Percentiles rank a stretch among this genome's conserved stretches.
Conservation (phyloP, 2,329 filamentous ascomycete genomes). For the Aspergillus fumigatiaffinis region DNA sequence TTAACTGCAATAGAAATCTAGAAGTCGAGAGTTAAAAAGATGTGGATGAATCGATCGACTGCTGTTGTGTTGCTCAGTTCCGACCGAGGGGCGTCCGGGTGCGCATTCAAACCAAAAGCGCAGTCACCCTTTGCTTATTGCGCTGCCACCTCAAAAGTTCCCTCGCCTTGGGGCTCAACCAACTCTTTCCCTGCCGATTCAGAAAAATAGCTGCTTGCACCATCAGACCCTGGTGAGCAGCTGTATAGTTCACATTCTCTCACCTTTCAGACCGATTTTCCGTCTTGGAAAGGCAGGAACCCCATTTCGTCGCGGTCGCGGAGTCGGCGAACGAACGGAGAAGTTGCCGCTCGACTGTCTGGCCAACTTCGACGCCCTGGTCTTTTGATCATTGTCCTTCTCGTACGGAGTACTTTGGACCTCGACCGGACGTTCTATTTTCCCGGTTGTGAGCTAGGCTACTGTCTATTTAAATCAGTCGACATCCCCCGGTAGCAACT, state of each 20-base stretch:
- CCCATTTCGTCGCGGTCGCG: slow-evolving; percentile 12
- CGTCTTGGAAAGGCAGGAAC: neutral
- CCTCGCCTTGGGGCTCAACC: neutral
- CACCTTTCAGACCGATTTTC: neutral
- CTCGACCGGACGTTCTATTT: neutral
- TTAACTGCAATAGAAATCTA: too few relatives aligned
- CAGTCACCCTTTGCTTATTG: slow-evolving; percentile 4
- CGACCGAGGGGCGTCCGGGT: slow-evolving; percentile 5
- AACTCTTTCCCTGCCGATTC: neutral
- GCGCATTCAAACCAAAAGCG: slow-evolving; percentile 8
- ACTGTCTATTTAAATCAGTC: neutral
- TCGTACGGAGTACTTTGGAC: neutral
- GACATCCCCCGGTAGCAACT: neutral
- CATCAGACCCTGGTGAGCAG: neutral
- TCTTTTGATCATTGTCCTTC: neutral
- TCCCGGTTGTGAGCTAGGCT: neutral
- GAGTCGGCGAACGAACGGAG: slow-evolving; percentile 17
- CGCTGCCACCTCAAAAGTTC: slow-evolving; percentile 8
- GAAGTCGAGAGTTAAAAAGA: neutral
- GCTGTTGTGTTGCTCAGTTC: neutral
- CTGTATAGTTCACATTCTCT: slow-evolving; percentile 1
- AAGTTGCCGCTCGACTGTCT: slow-evolving; percentile 9
- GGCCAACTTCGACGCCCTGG: slow-evolving; percentile 1
- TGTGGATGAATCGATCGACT: neutral
- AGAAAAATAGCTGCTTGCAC: neutral